Percentiles rank a stretch among this genome's conserved stretches.
Conservation (phyloP, 2,329 filamentous ascomycete genomes). For the Atkinsonella hypoxylon region DNA sequence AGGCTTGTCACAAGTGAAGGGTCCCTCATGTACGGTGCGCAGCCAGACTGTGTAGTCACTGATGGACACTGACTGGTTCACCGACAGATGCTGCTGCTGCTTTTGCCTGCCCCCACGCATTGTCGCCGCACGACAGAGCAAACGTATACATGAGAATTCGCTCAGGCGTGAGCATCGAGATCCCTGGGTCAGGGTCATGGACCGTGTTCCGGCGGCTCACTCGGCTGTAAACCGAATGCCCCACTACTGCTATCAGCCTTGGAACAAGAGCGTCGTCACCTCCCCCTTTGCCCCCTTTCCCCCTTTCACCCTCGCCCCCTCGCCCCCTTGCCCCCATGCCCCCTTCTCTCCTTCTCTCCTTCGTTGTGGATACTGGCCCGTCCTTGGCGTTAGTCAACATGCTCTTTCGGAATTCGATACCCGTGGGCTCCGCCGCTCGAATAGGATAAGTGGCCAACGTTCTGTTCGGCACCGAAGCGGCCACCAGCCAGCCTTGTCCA, state of each 20-base stretch:
- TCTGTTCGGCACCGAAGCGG: too few species aligned
- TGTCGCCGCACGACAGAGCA: neutral
- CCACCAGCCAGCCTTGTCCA: too few species aligned
- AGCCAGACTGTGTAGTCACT: neutral
- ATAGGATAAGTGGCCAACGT: too few species aligned
- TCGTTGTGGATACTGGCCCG: constrained; percentile 20
- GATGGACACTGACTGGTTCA: neutral
- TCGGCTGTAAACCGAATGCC: constrained; percentile 26
- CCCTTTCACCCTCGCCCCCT: too few species aligned
- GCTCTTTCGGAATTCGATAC: constrained; percentile 7
- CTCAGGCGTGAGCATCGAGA: constrained; percentile 14
- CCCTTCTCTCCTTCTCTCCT: neutral
- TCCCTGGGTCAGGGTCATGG: constrained; percentile 7
- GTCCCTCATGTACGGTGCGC: neutral
- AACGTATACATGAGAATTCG: neutral
- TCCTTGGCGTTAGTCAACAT: constrained; percentile 21
- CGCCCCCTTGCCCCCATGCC: too few species aligned
- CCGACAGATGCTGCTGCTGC: neutral
- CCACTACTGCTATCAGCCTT: constrained; percentile 13
- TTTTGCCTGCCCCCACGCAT: neutral
- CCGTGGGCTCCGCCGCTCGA: constrained; percentile 11
- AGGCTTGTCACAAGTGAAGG: neutral
- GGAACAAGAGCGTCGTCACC: constrained; percentile 17
- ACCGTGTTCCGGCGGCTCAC: constrained; percentile 19
- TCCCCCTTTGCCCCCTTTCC: constrained; percentile 7